A percentile compares a stretch with the other conserved stretches of the same genome.
phyloP scores from a whole-genome alignment of 495 filamentous ascomycete species.

The Penicillium coprophilum region DNA sequence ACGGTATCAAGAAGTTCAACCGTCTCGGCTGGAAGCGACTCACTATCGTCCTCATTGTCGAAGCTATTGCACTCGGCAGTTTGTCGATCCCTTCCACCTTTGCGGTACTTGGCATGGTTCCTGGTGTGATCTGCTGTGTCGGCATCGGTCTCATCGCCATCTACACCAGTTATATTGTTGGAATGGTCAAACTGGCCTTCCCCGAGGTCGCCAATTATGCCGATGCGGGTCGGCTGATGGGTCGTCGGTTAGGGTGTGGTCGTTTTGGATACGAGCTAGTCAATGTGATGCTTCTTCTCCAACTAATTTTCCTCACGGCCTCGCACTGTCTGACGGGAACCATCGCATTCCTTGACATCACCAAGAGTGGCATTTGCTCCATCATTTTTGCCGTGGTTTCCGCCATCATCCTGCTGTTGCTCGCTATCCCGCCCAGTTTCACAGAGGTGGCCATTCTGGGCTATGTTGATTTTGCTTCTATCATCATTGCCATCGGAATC shows the following conservation, averaged over 20 bases:
- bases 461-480: slow-evolving; percentile 63
- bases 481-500: slow-evolving; percentile 64
- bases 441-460: slow-evolving; percentile 57
- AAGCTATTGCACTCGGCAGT: slow-evolving; percentile 63
- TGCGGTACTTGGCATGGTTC: slow-evolving; percentile 62
- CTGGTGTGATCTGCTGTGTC: slow-evolving; percentile 52
- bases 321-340: slow-evolving; percentile 71
- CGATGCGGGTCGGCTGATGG: slow-evolving; percentile 63
- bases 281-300: slow-evolving; percentile 57
- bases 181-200: slow-evolving; percentile 65
- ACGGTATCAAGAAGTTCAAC: slow-evolving; percentile 33
- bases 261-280: slow-evolving; percentile 60
- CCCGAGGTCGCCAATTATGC: slow-evolving; percentile 65
- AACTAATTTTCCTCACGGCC: slow-evolving; percentile 67
- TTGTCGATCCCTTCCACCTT: slow-evolving; percentile 60
- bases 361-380: slow-evolving; percentile 58
- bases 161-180: slow-evolving; percentile 71
- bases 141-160: slow-evolving; percentile 62
- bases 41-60: slow-evolving; percentile 56
- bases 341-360: slow-evolving; percentile 65
- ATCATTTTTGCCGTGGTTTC: slow-evolving; percentile 64
- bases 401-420: slow-evolving; percentile 56
- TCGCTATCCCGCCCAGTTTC: slow-evolving; percentile 60
- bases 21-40: slow-evolving; percentile 43
- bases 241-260: slow-evolving; percentile 46